Evolutionary conservation across 2,329 filamentous ascomycete species (phyloP), one percentile per base, ranked within the genome.

Genomic region (Aaosphaeria pasadenensis): DNA sequence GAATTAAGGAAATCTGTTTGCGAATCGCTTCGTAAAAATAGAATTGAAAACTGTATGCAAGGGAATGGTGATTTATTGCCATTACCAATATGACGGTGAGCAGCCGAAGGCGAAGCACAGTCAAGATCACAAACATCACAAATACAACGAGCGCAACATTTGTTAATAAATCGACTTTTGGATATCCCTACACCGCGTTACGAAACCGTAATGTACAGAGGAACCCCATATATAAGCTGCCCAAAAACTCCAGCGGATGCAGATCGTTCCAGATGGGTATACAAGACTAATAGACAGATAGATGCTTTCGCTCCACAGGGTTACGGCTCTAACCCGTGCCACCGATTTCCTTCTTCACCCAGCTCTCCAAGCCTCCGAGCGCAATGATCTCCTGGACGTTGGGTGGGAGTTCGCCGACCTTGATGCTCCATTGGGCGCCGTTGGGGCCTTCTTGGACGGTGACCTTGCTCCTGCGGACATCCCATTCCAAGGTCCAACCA

Each of bases 401-500:
- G 0, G 87, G 83, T 11, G 89, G 88, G 53, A 95, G 67, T 74
- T 94, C 87, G 6, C 88, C 88, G 1, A 95, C 89, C 72, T 87
- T 89, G 65, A 94, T 82, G 44, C 77, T 86, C 90, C 89, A 96
- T 35, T 73, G 81, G 47, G 77, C 66, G 1, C 87, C 88, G 41
- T 77, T 77, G 46, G 83, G 73, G 1, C 85, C 85, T 72, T 95
- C 88, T 17, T 81, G 81, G 1, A 95, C 79, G 1, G 79, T 78
- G 5, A 95, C 85, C 59, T 79, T 82, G 67, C 84, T 89, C 49
- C 86, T 76, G 49, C 80, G 74, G 7, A 95, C 83, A 67, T 96
- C 89, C 90, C 90, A 95, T 4, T 81, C 77, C 30, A 95, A 76
- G 43, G 76, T 91, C 91, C 90, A 96, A 11, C 89, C 89, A 0